Evolutionary conservation across 257 asterid species (phyloP).

Genomic region (Nicotiana attenuata): DNA sequence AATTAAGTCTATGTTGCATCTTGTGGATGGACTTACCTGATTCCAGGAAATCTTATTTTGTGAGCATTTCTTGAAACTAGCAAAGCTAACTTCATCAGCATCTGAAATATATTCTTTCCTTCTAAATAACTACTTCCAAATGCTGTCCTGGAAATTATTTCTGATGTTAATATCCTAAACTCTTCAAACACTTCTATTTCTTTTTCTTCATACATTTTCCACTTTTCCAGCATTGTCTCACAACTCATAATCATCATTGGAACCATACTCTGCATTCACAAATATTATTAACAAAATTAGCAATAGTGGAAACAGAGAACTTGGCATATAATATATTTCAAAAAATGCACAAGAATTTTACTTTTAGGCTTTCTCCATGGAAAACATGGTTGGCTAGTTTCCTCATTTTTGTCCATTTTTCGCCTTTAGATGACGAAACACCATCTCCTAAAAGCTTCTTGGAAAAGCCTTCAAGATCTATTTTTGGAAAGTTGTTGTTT

Average conservation of each 20-base stretch:
- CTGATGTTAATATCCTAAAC: conserved; percentile 50
- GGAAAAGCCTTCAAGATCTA: conserved; percentile 54
- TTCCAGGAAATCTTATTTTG: conserved; percentile 38
- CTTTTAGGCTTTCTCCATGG: conserved; percentile 54
- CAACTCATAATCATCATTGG: conserved; percentile 49
- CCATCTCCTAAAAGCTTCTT: conserved; percentile 67
- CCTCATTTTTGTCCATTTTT: conserved; percentile 57
- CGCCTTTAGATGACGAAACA: conserved; percentile 54
- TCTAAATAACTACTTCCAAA: conserved; percentile 64
- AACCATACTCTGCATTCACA: conserved; percentile 36
- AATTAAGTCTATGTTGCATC: neutral
- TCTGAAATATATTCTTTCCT: conserved; percentile 59
- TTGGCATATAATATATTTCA: too few species aligned
- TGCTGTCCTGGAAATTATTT: conserved; percentile 60
- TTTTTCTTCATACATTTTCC: conserved; percentile 34
- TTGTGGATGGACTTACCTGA: conserved; percentile 28
- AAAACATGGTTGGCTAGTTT: conserved; percentile 54
- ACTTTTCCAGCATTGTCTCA: conserved; percentile 45
- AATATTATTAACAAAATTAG: neutral
- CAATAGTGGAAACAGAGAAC: neutral
- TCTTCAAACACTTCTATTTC: conserved; percentile 61
- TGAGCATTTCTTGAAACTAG: conserved; percentile 36
- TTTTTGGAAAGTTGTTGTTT: conserved; percentile 46
- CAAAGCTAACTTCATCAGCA: conserved; percentile 36
- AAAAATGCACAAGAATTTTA: neutral